Evolutionary conservation across 768 basidiomycete species (phyloP).

Genomic region (Ramaria rubella): DNA sequence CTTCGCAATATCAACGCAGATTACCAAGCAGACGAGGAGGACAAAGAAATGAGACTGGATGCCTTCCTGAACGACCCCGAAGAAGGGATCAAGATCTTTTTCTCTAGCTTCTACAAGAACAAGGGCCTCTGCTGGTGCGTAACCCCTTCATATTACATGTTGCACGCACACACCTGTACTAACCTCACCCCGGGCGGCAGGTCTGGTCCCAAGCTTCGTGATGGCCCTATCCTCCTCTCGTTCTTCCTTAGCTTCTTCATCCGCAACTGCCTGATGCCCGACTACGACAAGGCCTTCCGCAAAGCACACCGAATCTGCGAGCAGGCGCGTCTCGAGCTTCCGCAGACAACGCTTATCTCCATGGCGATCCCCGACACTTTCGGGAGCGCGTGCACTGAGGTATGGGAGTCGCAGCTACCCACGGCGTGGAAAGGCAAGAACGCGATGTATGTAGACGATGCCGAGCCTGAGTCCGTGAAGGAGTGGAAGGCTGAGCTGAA

Average conservation of each 20-base stretch:
- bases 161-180: slow-evolving; percentile 6
- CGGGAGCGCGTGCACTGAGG: slow-evolving; percentile 39
- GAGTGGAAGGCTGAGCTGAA: slow-evolving; percentile 14
- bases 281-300: slow-evolving; percentile 43
- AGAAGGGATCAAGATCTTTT: slow-evolving; percentile 49
- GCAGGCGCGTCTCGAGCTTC: slow-evolving; percentile 43
- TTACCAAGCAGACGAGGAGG: slow-evolving; percentile 18
- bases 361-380: slow-evolving; percentile 45
- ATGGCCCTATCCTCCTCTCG: slow-evolving; percentile 45
- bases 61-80: slow-evolving; percentile 61
- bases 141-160: not conserved
- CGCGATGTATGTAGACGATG: slow-evolving; percentile 9
- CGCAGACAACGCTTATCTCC: slow-evolving; percentile 40
- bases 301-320: slow-evolving; percentile 40
- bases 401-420: slow-evolving; percentile 32
- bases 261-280: slow-evolving; percentile 47
- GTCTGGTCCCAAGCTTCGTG: slow-evolving; percentile 41
- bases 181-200: slow-evolving; percentile 26
- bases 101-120: slow-evolving; percentile 62
- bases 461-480: slow-evolving; percentile 13
- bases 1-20: slow-evolving; percentile 14
- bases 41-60: slow-evolving; percentile 26
- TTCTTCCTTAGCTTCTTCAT: slow-evolving; percentile 62
- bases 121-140: slow-evolving; percentile 67
- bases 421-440: slow-evolving; percentile 12